phyloP scores from a whole-genome alignment of 352 stramenopile species.

The Blastocystis sp. region DNA sequence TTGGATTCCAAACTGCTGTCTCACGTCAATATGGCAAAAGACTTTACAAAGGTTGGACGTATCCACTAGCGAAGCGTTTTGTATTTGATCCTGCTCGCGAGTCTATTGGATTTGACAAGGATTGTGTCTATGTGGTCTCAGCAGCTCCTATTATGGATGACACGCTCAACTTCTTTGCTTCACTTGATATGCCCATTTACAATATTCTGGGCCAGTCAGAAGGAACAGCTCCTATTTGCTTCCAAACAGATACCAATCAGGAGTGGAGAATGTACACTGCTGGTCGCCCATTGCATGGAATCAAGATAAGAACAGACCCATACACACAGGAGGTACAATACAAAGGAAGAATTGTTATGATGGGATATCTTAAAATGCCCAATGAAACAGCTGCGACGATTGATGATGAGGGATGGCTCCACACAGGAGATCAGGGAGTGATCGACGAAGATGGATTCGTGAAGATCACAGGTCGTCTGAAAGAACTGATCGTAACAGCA shows the following conservation, averaged over 20 bases:
- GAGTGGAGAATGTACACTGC: conserved; percentile 58
- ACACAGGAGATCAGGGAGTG: conserved; percentile 67
- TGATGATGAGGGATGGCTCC: conserved; percentile 66
- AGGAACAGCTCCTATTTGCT: conserved; percentile 62
- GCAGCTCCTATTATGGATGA: conserved; percentile 67
- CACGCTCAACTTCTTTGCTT: conserved; percentile 69
- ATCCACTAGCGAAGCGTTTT: conserved; percentile 76
- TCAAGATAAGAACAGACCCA: neutral
- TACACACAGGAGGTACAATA: conserved; percentile 56
- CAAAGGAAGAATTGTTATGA: conserved; percentile 59
- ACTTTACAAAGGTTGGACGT: conserved; percentile 78
- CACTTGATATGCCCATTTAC: conserved; percentile 68
- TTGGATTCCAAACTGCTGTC: conserved; percentile 65
- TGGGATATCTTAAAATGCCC: conserved; percentile 62
- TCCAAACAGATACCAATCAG: conserved; percentile 63
- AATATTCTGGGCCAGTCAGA: conserved; percentile 69
- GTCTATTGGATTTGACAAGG: conserved; percentile 18
- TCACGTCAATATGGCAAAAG: conserved; percentile 78
- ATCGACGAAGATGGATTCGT: conserved; percentile 66
- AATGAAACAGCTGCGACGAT: conserved; percentile 64
- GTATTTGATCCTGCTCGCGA: conserved; percentile 68
- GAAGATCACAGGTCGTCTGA: conserved; percentile 68
- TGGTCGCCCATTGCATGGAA: conserved; percentile 21
- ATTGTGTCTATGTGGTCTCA: conserved; percentile 13
- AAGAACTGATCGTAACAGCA: conserved; percentile 71